phyloP scores from a whole-genome alignment of 2,329 filamentous ascomycete species.

The Penicillium sp. region DNA sequence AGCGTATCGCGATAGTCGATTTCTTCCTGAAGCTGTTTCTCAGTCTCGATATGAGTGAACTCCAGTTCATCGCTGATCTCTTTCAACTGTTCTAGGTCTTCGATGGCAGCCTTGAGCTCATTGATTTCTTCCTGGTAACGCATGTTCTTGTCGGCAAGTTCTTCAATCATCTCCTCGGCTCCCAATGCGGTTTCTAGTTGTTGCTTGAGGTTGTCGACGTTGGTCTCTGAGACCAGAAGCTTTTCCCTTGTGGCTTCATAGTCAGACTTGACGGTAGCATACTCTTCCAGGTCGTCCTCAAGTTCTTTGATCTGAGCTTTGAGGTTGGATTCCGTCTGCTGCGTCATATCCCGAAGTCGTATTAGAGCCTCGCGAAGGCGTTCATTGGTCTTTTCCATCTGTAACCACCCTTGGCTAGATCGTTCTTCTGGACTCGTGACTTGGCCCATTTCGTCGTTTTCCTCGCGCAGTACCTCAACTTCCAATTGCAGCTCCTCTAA shows the following conservation, averaged over 20 bases:
- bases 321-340: slow-evolving; percentile 79
- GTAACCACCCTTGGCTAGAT: slow-evolving; percentile 82
- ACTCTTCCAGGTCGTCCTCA: slow-evolving; percentile 72
- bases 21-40: slow-evolving; percentile 92
- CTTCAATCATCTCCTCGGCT: slow-evolving; percentile 91
- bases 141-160: slow-evolving; percentile 85
- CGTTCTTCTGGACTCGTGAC: slow-evolving; percentile 88
- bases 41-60: slow-evolving; percentile 86
- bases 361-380: slow-evolving; percentile 82
- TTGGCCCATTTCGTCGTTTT: slow-evolving; percentile 79
- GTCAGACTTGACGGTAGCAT: slow-evolving; percentile 66
- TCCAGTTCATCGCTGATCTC: slow-evolving; percentile 96
- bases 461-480: slow-evolving; percentile 80
- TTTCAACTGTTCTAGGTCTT: slow-evolving; percentile 84
- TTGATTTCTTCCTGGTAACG: slow-evolving; percentile 79
- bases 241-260: slow-evolving; percentile 71
- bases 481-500: slow-evolving; percentile 85
- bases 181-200: slow-evolving; percentile 87
- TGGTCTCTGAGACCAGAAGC: slow-evolving; percentile 69
- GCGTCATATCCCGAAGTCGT: slow-evolving; percentile 79
- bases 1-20: slow-evolving; percentile 84
- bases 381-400: slow-evolving; percentile 89
- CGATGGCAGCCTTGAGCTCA: slow-evolving; percentile 76
- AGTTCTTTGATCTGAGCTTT: slow-evolving; percentile 72
- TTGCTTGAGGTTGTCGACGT: slow-evolving; percentile 81